phyloP scores from a whole-genome alignment of 495 filamentous ascomycete species.

The Choiromyces venosus region DNA sequence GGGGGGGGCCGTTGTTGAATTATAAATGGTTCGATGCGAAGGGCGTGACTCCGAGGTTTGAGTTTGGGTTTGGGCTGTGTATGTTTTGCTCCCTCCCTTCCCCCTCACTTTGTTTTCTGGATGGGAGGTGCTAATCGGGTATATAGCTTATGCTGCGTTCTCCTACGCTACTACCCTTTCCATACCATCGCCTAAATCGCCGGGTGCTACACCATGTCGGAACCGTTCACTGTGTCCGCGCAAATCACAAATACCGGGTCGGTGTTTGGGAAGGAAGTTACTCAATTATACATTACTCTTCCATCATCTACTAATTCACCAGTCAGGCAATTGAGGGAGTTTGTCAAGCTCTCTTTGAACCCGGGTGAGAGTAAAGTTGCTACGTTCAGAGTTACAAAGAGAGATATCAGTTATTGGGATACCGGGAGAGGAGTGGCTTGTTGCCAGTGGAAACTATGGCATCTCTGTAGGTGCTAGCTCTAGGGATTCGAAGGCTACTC shows the following conservation, averaged over 20 bases:
- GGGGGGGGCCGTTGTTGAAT: slow-evolving; percentile 52
- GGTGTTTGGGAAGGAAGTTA: slow-evolving; percentile 48
- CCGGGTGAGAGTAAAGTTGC: slow-evolving; percentile 21
- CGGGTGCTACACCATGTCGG: neutral
- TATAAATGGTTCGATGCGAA: slow-evolving; percentile 51
- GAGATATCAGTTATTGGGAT: slow-evolving; percentile 42
- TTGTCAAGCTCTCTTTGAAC: slow-evolving; percentile 34
- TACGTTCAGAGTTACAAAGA: slow-evolving; percentile 30
- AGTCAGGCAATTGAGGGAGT: slow-evolving; percentile 33
- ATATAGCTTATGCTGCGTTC: slow-evolving; percentile 43
- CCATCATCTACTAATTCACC: slow-evolving; percentile 18
- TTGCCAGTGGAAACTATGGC: slow-evolving; percentile 43
- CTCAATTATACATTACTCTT: slow-evolving; percentile 51
- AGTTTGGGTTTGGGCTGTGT: slow-evolving; percentile 50
- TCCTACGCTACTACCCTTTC: slow-evolving; percentile 23
- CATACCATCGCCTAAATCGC: slow-evolving; percentile 2
- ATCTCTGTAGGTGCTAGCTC: slow-evolving; percentile 46
- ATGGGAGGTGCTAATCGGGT: neutral
- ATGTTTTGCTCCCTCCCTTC: neutral
- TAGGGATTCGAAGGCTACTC: slow-evolving; percentile 36
- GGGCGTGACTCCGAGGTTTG: slow-evolving; percentile 47
- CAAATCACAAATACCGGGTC: slow-evolving; percentile 47
- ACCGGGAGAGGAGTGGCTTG: slow-evolving; percentile 25
- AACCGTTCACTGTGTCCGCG: slow-evolving; percentile 41
- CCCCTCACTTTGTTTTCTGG: neutral